A percentile compares a stretch with the other conserved stretches of the same genome.
Evolutionary conservation across 305 asterid genomes (phyloP).

Genomic region (Petunia hybrid): DNA sequence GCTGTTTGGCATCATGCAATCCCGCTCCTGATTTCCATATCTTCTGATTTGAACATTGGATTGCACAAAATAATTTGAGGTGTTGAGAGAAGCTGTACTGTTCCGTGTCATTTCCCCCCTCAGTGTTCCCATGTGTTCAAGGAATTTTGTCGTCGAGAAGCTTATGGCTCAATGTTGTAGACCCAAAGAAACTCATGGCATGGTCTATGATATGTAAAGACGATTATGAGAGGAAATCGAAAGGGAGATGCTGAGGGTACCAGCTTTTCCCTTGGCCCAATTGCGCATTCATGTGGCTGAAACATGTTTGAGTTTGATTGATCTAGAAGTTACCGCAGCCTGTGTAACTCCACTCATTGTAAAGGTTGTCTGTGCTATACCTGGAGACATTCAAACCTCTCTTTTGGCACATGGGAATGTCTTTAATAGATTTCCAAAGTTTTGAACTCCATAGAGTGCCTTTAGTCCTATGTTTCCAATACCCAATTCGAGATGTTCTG

Average conservation of each 20-base stretch:
- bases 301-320: conserved; percentile 4
- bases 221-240: background rate
- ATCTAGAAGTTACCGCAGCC: background rate
- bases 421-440: background rate
- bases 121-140: background rate
- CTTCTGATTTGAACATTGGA: conserved; percentile 90
- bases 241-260: background rate
- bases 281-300: conserved; percentile 6
- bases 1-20: conserved; percentile 88
- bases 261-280: background rate
- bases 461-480: background rate
- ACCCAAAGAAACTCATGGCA: conserved; percentile 17
- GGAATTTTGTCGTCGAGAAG: background rate
- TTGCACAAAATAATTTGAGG: conserved; percentile 59
- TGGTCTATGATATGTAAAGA: conserved; percentile 17
- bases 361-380: conserved; percentile 18
- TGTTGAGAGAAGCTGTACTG: conserved; percentile 25
- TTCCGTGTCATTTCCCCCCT: background rate
- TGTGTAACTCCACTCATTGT: background rate
- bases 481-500: background rate
- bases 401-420: background rate
- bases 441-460: background rate
- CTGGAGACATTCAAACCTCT: background rate
- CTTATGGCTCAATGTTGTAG: background rate
- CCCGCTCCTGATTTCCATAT: conserved; percentile 88